Conservation (phyloP, 2,329 filamentous ascomycete species). For the Pseudopyrenochaeta lycopersici region DNA sequence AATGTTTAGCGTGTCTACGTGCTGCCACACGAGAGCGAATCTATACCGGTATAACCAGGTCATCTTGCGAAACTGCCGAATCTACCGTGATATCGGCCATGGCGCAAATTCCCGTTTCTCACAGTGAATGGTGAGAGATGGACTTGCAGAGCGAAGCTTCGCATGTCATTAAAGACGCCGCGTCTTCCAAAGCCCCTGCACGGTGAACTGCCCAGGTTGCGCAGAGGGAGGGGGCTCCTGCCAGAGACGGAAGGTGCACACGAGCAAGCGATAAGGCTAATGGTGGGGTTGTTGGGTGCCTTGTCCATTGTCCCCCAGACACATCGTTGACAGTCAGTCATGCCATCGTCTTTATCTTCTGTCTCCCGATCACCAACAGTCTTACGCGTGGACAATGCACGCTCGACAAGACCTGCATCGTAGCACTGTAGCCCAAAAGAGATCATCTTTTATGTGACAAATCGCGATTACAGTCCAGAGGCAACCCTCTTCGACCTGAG, state of each 20-base stretch:
- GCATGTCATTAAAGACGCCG: constrained; percentile 26
- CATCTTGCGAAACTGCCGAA: constrained; percentile 50
- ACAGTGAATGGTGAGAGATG: not conserved
- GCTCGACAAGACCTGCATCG: too few relatives aligned
- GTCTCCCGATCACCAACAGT: too few relatives aligned
- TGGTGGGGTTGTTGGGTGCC: too few relatives aligned
- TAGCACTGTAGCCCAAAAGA: too few relatives aligned
- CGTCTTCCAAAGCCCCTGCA: constrained; percentile 25
- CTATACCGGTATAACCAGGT: constrained; percentile 49
- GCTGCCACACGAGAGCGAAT: not conserved
- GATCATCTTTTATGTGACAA: too few relatives aligned
- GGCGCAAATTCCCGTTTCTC: not conserved
- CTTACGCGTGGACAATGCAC: too few relatives aligned
- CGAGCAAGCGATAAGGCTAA: constrained; percentile 32
- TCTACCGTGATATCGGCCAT: constrained; percentile 38
- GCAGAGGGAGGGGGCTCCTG: constrained; percentile 21
- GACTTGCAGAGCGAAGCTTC: not conserved
- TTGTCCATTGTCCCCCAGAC: too few relatives aligned
- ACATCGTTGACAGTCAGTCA: too few relatives aligned
- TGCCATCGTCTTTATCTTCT: too few relatives aligned
- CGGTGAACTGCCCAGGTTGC: constrained; percentile 15
- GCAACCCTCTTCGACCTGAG: too few relatives aligned
- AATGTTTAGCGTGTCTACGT: not conserved
- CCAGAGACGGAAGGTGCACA: constrained; percentile 38
- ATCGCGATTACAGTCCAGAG: too few relatives aligned